These are phyloP conservation scores for Terfezia claveryi DNA, from an alignment of 495 filamentous ascomycete species.

Conservation along the genomic window DNA sequence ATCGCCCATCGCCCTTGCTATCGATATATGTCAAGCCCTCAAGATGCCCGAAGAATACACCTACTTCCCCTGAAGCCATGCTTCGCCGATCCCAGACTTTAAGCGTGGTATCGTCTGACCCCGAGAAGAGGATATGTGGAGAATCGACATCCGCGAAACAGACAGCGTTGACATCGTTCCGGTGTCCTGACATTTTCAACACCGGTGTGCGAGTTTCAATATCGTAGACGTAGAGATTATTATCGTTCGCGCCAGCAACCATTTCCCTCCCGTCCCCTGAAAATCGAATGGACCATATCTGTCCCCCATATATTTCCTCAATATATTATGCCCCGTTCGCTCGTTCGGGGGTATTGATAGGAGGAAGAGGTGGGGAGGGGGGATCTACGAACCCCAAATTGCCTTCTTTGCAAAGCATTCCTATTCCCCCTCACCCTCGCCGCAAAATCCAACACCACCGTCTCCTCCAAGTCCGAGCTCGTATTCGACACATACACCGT, in stretches of 20 bases:
- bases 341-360: too few species aligned
- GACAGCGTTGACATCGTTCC: constrained; percentile 86
- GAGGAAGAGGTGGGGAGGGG: not conserved
- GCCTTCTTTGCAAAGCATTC: constrained; percentile 24
- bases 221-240: constrained; percentile 79
- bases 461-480: constrained; percentile 63
- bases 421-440: constrained; percentile 19
- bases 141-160: constrained; percentile 79
- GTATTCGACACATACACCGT: constrained; percentile 71
- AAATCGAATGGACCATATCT: constrained; percentile 83
- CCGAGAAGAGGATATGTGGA: constrained; percentile 89
- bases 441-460: constrained; percentile 52
- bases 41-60: constrained; percentile 81
- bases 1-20: constrained; percentile 87
- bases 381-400: constrained; percentile 29
- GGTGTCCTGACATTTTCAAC: constrained; percentile 54
- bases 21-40: constrained; percentile 92
- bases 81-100: constrained; percentile 92
- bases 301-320: not conserved
- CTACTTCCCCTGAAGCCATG: constrained; percentile 70
- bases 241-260: constrained; percentile 63
- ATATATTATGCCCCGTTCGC: too few species aligned
- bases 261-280: constrained; percentile 82
- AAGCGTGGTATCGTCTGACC: constrained; percentile 80
- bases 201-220: constrained; percentile 55